These are phyloP conservation scores for Galerina marginata DNA, from an alignment of 768 basidiomycete genomes.

Conservation along the genomic window DNA sequence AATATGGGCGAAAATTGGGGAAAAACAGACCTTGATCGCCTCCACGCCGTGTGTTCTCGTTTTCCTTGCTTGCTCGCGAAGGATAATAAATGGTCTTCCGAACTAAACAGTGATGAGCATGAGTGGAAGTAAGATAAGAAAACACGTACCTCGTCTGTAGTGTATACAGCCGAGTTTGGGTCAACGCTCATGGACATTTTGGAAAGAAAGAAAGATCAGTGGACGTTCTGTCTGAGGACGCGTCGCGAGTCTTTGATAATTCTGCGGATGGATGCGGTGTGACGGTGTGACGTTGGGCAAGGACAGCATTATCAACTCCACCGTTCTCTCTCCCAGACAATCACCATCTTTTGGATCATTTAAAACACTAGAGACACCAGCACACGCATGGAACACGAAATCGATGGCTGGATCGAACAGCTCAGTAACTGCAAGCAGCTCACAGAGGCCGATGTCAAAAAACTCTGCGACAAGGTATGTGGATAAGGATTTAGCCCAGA, in stretches of 20 bases:
- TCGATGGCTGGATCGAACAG: conserved; percentile 97
- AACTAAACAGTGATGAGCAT: conserved; percentile 55
- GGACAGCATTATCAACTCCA: conserved; percentile 38
- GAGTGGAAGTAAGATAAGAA: background rate
- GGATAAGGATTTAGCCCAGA: conserved; percentile 27
- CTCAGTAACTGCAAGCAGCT: conserved; percentile 97
- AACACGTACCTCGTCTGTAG: conserved; percentile 77
- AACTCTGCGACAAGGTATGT: conserved; percentile 97
- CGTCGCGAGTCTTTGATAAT: conserved; percentile 28
- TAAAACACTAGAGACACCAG: conserved; percentile 34
- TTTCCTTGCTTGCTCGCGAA: conserved; percentile 92
- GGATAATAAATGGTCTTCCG: conserved; percentile 96
- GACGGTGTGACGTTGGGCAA: conserved; percentile 37
- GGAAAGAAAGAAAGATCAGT: conserved; percentile 8
- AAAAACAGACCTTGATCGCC: conserved; percentile 82
- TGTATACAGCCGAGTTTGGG: conserved; percentile 74
- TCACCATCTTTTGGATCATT: conserved; percentile 33
- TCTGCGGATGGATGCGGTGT: conserved; percentile 27
- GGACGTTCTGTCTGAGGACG: conserved; percentile 31
- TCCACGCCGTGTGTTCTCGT: conserved; percentile 91
- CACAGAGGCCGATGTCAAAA: conserved; percentile 93
- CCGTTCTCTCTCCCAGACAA: conserved; percentile 39
- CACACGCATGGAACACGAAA: conserved; percentile 68
- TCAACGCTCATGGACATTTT: conserved; percentile 38
- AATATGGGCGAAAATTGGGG: conserved; percentile 11